Conservation (phyloP, 495 filamentous ascomycete genomes). For the Saxophila tyrrhenica region DNA sequence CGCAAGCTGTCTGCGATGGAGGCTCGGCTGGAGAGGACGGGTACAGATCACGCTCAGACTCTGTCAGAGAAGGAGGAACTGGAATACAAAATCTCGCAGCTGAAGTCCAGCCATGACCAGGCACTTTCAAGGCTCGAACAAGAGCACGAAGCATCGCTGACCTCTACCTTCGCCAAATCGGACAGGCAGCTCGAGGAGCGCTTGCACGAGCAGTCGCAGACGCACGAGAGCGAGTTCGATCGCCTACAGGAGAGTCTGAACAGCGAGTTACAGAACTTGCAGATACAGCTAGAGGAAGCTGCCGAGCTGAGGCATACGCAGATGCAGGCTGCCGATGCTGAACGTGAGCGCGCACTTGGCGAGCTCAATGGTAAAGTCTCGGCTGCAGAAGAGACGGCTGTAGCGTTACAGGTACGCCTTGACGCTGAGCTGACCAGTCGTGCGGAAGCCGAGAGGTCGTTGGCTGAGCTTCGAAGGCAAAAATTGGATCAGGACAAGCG, state of each 20-base stretch:
- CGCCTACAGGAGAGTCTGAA: neutral
- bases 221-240: slow-evolving; percentile 6
- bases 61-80: neutral
- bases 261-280: neutral
- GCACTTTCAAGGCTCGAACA: neutral
- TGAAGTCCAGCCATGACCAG: neutral
- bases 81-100: neutral
- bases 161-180: neutral
- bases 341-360: neutral
- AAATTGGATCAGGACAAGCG: slow-evolving; percentile 2
- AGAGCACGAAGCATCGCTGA: neutral
- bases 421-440: slow-evolving; percentile 6
- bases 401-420: slow-evolving; percentile 6
- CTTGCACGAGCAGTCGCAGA: neutral
- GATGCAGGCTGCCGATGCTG: neutral
- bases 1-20: neutral
- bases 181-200: neutral
- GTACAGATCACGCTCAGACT: neutral
- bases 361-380: neutral
- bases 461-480: slow-evolving; percentile 5
- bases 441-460: slow-evolving; percentile 5
- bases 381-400: neutral
- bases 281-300: slow-evolving; percentile 1
- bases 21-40: neutral
- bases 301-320: neutral